These are phyloP conservation scores for Trichoderma atroviride DNA, from an alignment of 2,329 filamentous ascomycete species.

Conservation along the genomic window DNA sequence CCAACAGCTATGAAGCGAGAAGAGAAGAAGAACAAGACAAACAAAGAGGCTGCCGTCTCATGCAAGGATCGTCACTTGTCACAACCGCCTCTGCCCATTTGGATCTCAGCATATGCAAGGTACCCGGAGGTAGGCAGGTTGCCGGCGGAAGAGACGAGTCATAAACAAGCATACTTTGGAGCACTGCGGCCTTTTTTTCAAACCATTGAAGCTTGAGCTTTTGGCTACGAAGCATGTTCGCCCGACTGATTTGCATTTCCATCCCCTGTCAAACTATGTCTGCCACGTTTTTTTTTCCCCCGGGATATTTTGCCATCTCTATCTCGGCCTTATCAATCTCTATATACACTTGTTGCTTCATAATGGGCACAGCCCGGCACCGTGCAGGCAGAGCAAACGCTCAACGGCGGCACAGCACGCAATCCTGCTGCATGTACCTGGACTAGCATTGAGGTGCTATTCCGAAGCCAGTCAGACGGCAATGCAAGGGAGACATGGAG, in stretches of 20 bases:
- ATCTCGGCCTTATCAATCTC: background rate
- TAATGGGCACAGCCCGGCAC: background rate
- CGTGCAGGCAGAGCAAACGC: background rate
- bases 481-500: background rate
- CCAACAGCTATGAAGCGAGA: background rate
- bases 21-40: background rate
- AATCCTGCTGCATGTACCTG: background rate
- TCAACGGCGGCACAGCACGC: background rate
- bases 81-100: background rate
- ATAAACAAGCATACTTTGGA: background rate
- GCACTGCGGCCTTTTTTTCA: background rate
- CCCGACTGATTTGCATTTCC: background rate
- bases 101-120: constrained; percentile 15
- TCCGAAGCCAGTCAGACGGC: background rate
- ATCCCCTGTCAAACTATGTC: background rate
- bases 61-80: constrained; percentile 7
- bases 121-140: background rate
- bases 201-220: background rate
- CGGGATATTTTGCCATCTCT: background rate
- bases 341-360: background rate
- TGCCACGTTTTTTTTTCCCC: too few species aligned
- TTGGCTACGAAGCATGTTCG: background rate
- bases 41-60: background rate
- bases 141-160: background rate
- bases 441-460: background rate